Percentiles rank a stretch among this genome's conserved stretches.
Evolutionary conservation across 306 rosid species (phyloP).

Genomic region (Pueraria montana): DNA sequence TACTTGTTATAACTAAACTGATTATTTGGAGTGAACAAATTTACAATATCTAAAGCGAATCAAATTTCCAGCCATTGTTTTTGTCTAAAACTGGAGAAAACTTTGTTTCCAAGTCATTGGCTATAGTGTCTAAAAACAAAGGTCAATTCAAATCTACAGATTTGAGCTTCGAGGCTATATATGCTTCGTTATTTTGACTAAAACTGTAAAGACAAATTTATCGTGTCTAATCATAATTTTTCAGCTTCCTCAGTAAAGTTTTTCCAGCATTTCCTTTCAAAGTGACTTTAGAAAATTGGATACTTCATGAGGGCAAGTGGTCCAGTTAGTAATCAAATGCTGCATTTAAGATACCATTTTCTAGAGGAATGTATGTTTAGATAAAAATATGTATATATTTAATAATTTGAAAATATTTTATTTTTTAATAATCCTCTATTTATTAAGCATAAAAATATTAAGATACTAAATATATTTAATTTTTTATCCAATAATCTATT

Average conservation of each 20-base stretch:
- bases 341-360: not conserved
- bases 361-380: not conserved
- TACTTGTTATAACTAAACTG: not conserved
- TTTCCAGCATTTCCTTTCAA: not conserved
- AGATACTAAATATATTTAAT: not conserved
- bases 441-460: not conserved
- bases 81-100: not conserved
- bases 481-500: not conserved
- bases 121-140: not conserved
- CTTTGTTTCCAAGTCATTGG: not conserved
- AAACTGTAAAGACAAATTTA: not conserved
- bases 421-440: not conserved
- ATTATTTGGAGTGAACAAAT: not conserved
- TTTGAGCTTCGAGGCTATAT: not conserved
- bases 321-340: not conserved
- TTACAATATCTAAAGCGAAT: not conserved
- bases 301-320: not conserved
- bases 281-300: not conserved
- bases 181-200: conserved; percentile 14
- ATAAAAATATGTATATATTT: not conserved
- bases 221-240: not conserved
- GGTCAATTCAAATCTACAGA: not conserved
- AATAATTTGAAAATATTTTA: not conserved
- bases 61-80: not conserved
- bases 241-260: not conserved